These are phyloP conservation scores for Candida railenensis DNA, from an alignment of 805 yeast genomes.

Conservation along the genomic window DNA sequence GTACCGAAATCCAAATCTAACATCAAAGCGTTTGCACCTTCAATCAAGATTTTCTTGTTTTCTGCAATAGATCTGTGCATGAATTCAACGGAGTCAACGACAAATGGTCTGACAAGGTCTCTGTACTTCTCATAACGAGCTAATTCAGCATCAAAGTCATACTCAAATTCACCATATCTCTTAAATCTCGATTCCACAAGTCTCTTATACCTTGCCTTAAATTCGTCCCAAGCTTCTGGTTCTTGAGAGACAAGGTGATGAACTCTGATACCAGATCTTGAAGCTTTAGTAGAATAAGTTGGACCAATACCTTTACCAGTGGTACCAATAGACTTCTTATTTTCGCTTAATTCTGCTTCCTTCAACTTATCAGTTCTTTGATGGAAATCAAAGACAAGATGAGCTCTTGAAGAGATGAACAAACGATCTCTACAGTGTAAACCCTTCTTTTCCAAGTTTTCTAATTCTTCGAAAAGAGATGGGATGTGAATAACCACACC, in stretches of 20 bases:
- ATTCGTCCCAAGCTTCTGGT: constrained; percentile 91
- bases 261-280: constrained; percentile 94
- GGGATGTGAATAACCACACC: constrained; percentile 97
- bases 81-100: constrained; percentile 86
- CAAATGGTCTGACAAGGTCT: constrained; percentile 80
- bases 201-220: constrained; percentile 73
- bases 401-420: constrained; percentile 91
- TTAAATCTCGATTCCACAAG: constrained; percentile 77
- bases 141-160: constrained; percentile 79
- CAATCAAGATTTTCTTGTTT: constrained; percentile 86
- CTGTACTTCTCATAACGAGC: constrained; percentile 72
- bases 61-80: constrained; percentile 73
- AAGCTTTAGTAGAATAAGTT: constrained; percentile 93
- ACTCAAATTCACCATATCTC: constrained; percentile 92
- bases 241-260: constrained; percentile 91
- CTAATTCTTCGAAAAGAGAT: constrained; percentile 85
- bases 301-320: constrained; percentile 99
- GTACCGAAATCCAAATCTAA: constrained; percentile 97
- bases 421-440: constrained; percentile 71
- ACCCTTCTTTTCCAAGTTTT: constrained; percentile 79
- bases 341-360: constrained; percentile 81
- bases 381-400: constrained; percentile 96
- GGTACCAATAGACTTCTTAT: constrained; percentile 90
- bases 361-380: constrained; percentile 94
- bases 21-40: constrained; percentile 98